Evolutionary conservation across 768 basidiomycete species (phyloP), one percentile per base, ranked within the genome.

Genomic region (Infundibulicybe gibba): DNA sequence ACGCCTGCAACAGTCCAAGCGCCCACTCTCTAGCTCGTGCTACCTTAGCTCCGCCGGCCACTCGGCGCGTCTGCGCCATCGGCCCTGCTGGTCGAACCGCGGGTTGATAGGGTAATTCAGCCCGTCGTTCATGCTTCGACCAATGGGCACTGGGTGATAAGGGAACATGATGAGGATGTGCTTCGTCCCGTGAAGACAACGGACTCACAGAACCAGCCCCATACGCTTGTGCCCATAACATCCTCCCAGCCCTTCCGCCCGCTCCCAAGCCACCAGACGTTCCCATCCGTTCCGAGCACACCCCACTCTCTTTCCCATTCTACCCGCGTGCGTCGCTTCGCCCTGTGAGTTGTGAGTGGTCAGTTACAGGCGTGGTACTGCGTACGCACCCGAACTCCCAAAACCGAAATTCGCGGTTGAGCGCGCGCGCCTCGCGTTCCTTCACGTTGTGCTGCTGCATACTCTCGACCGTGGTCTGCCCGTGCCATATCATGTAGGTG

Each of bases 301-400:
- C 94, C 94, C 88, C 90, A 97, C 56, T 94, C 92, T 19, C 67
- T 64, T 52, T 91, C 81, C 85, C 89, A 94, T 38, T 71, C 63
- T 32, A 58, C 63, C 37, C 57, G 60, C 14, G 71, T 76, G 31
- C 58, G 62, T 31, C 66, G 67, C 51, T 77, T 85, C 3, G 68
- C 76, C 17, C 85, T 86, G 60, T 35, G 44, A 30, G 16, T 11
- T 31, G 32, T 45, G 11, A 42, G 30, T 39, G 25, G 25, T 14
- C 30, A 40, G 38, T 40, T 6, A 30, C 17, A 32, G 34, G 37
- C 20, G 32, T 20, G 44, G 45, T 34, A 30, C 30, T 25, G 6
- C 21, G 45, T 3, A 68, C 82, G 51, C 54, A 87, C 85, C 70
- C 44, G 42, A 79, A 58, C 13, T 79, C 71, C 57, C 79, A 85